Evolutionary conservation across 306 rosid species (phyloP), one percentile per base, ranked within the genome.

Genomic region (Quercus parvula): DNA sequence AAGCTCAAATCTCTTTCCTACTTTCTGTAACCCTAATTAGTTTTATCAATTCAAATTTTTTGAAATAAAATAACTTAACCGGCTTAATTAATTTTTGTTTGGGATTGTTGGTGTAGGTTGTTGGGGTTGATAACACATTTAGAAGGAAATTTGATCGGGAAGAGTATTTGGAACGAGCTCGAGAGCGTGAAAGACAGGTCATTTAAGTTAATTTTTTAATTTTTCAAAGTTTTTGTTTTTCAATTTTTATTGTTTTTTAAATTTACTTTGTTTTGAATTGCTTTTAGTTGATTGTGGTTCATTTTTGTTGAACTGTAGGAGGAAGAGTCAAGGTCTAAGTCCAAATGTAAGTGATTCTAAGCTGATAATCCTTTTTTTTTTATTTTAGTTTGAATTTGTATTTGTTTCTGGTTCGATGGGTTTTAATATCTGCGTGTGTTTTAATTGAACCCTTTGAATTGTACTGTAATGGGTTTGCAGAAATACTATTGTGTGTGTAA

Each of bases 71-170:
- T 57, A 57, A 61, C 1, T 6, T 35, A 4, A 1, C 11, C 35
- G 41, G n/a, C 11, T 9, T 8, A 8, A 2, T 41, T 41, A 41
- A 41, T 2, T 41, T 41, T 41, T 41, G 46, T 41, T 41, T 41
- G 46, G 46, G 46, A 41, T 41, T 41, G 46, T 4, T 18, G 17
- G 19, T 71, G 66, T 70, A 95, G 99, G 89, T 52, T 61, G 91
- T 28, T 81, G 99, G 92, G 52, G 94, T 96, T 58, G 99, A 96
- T 81, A 96, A 96, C 85, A 96, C 99, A 1, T 89, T 90, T 64
- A 87, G 99, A 89, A 93, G 97, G 78, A 96, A 96, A 89, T 96
- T 96, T 59, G 98, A 96, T 73, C 90, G 91, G 56, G 99, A 96
- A 75, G 98, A 93, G 88, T 96, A 88, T 78, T 85, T 92, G 63